A percentile compares a stretch with the other conserved stretches of the same genome.
These are phyloP conservation scores for Hirschfeldia incana DNA, from an alignment of 345 rosid genomes.

Conservation along the genomic window DNA sequence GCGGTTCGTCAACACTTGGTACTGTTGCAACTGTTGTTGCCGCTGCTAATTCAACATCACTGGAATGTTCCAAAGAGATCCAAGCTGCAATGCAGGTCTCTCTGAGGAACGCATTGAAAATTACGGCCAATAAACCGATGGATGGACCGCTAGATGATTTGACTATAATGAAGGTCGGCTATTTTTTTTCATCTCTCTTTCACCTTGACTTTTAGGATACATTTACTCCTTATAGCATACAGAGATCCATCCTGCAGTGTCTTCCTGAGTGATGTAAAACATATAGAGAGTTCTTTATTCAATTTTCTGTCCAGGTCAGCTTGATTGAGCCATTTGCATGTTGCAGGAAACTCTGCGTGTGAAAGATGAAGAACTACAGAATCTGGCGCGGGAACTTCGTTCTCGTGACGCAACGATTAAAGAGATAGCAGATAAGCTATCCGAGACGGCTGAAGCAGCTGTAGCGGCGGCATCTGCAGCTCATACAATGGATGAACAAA, in stretches of 20 bases:
- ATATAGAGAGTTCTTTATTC: background rate
- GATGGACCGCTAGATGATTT: conserved; percentile 96
- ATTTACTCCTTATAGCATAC: no score
- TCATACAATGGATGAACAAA: conserved; percentile 86
- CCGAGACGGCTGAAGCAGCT: conserved; percentile 99
- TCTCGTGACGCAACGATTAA: conserved; percentile 90
- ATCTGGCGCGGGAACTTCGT: conserved; percentile 81
- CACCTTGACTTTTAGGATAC: no score
- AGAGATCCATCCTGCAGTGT: background rate
- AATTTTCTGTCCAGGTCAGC: background rate
- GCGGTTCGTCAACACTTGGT: conserved; percentile 83
- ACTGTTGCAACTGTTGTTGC: conserved; percentile 95
- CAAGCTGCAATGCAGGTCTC: conserved; percentile 98
- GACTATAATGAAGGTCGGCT: conserved; percentile 83
- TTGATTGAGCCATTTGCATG: conserved; percentile 11
- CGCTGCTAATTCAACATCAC: conserved; percentile 96
- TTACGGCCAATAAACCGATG: conserved; percentile 51
- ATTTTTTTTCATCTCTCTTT: conserved; percentile 10
- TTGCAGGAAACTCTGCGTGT: conserved; percentile 91
- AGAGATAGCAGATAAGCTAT: conserved; percentile 82
- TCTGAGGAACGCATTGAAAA: conserved; percentile 84
- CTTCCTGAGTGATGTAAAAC: background rate
- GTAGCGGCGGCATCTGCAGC: conserved; percentile 98
- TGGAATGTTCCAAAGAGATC: conserved; percentile 93
- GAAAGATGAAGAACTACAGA: conserved; percentile 94